phyloP scores from a whole-genome alignment of 1,284 basidiomycete species.

The Ceratobasidium sp. region DNA sequence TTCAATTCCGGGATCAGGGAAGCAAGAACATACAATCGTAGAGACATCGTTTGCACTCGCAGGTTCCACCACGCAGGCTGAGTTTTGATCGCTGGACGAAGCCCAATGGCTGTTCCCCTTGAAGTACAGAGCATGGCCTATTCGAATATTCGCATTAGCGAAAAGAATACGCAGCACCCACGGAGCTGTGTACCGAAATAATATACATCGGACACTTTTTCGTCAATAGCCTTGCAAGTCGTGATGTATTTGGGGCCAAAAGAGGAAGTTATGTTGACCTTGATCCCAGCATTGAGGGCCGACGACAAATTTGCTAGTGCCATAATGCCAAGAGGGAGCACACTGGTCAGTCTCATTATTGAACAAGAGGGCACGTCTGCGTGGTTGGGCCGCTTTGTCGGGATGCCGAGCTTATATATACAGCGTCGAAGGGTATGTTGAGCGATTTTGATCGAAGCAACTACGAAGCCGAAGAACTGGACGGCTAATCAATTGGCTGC shows the following conservation, averaged over 20 bases:
- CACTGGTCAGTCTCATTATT: not conserved
- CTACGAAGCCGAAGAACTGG: no score
- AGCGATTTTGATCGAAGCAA: no score
- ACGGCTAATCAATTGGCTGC: no score
- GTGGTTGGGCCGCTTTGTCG: no score
- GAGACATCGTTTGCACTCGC: constrained; percentile 7
- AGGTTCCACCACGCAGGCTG: constrained; percentile 22
- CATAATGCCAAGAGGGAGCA: not conserved
- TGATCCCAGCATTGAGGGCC: not conserved
- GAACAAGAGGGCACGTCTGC: not conserved
- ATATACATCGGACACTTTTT: not conserved
- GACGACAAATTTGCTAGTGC: not conserved
- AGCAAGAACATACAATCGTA: not conserved
- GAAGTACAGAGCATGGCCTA: constrained; percentile 6
- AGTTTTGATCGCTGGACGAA: constrained; percentile 21
- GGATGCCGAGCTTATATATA: no score
- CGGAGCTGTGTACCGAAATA: not conserved
- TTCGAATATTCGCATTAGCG: not conserved
- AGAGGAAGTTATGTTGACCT: not conserved
- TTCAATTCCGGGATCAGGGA: no score
- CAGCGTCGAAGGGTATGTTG: no score
- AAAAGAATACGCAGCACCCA: not conserved
- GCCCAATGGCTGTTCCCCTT: constrained; percentile 32
- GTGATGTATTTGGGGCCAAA: not conserved
- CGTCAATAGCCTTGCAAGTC: not conserved